Conservation (phyloP, 805 yeast genomes). For the Nakazawaea pomicola region DNA sequence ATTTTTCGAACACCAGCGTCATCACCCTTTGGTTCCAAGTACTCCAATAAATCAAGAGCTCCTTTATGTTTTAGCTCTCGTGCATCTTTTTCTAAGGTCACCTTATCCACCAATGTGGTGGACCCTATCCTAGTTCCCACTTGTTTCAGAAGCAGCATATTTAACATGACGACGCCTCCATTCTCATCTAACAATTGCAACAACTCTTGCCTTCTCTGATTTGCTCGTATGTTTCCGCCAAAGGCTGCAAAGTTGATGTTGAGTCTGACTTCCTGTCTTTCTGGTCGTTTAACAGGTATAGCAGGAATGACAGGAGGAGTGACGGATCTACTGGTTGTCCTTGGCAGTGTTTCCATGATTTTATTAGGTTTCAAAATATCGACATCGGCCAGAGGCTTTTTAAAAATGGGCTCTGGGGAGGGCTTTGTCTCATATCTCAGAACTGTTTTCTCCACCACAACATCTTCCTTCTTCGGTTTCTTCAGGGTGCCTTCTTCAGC, state of each 20-base stretch:
- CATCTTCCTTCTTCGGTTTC: neutral
- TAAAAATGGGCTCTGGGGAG: neutral
- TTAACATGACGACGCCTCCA: slow-evolving; percentile 42
- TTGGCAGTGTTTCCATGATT: neutral
- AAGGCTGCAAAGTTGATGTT: slow-evolving; percentile 2
- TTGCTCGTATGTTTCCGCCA: slow-evolving; percentile 34
- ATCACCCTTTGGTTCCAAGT: slow-evolving; percentile 11
- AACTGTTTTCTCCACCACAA: no score
- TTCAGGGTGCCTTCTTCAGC: neutral
- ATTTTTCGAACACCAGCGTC: slow-evolving; percentile 12
- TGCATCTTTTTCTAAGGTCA: slow-evolving; percentile 46
- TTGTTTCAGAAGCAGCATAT: slow-evolving; percentile 32
- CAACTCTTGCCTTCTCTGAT: slow-evolving; percentile 38
- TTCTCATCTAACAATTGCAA: slow-evolving; percentile 35
- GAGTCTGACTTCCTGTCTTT: neutral
- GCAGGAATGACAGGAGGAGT: no score
- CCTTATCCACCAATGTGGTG: slow-evolving; percentile 41
- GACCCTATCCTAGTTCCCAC: slow-evolving; percentile 39
- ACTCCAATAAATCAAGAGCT: slow-evolving; percentile 9
- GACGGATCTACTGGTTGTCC: neutral
- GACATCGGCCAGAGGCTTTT: neutral
- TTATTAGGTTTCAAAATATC: neutral
- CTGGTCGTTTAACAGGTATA: no score
- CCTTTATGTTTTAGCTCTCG: slow-evolving; percentile 28
- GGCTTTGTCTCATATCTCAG: no score